Base-by-base conservation (phyloP, 257 asterid genomes). In the Ilex asprella region DNA sequence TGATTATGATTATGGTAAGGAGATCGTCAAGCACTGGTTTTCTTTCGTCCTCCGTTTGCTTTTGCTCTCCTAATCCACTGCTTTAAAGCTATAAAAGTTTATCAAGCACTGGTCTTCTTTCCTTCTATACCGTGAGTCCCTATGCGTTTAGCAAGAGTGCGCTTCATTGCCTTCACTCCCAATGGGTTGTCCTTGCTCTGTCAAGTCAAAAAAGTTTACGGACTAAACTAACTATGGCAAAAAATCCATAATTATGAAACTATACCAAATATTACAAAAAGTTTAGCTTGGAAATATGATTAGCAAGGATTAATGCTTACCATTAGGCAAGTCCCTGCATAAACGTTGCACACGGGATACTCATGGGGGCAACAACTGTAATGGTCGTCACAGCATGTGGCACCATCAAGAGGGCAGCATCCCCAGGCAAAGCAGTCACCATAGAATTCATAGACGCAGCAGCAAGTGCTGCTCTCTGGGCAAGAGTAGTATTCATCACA, bases 101-200 rank as follows among this genome's bases (percentile, higher is more conserved):
- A 62, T 75, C 67, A 78, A 56, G 76, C 50, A 55, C 74, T 81
- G 70, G 72, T 81, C 75, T 49, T 67, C 64, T 50, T 62, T 8
- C 73, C 85, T 39, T 58, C 63, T 3, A 65, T 60, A 30, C 74
- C 64, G 7, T 67, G 69, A 3, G 77, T 30, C 63, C 74, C 79
- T 6, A 79, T 73, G 3, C 91, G 90, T 29, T 68, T 70, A 12
- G 95, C 95, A 32, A 73, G 83, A 51, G 75, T 75, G 62, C 74
- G 85, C 70, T 75, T 73, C 81, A 84, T 71, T 43, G 86, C 91
- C 88, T 80, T 69, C 75, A 86, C 86, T 59, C 87, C 92, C 10
- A 89, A 70, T 1, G 94, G 94, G 46, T 79, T 89, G 64, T 73
- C 61, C 72, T 81, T 71, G 78, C 94, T 72, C 96, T 89, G 89